These are phyloP conservation scores for Suillus subaureus DNA, from an alignment of 768 basidiomycete species.

Conservation along the genomic window DNA sequence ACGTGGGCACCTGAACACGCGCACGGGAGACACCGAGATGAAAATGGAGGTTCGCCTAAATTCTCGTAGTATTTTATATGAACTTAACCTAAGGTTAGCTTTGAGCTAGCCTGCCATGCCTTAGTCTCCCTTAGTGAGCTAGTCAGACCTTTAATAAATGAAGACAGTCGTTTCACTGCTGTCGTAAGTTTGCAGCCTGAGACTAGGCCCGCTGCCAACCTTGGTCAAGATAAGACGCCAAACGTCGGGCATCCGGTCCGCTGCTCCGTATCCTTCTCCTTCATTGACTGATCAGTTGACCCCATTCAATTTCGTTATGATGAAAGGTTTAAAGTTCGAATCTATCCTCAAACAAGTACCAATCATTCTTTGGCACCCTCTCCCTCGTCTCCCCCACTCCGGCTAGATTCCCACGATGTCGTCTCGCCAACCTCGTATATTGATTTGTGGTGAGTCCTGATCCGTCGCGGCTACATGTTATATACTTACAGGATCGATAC, in stretches of 20 bases:
- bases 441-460: constrained; percentile 36
- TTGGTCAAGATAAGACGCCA: not conserved
- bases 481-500: not conserved
- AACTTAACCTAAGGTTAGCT: not conserved
- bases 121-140: not conserved
- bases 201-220: not conserved
- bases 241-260: not conserved
- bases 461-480: not conserved
- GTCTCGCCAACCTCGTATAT: constrained; percentile 24
- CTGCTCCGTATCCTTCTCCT: not conserved
- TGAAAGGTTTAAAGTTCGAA: not conserved
- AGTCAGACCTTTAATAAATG: not conserved
- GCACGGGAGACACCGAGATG: constrained; percentile 72
- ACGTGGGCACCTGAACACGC: constrained; percentile 62
- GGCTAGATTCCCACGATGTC: constrained; percentile 17
- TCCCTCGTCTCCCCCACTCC: not conserved
- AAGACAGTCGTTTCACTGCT: not conserved
- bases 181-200: not conserved
- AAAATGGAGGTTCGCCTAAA: constrained; percentile 60
- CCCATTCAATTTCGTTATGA: not conserved
- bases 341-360: not conserved
- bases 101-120: not conserved
- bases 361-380: not conserved
- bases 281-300: constrained; percentile 1
- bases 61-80: not conserved